Base-by-base conservation (phyloP, 1,284 basidiomycete genomes). In the Fomitopsis palustris region DNA sequence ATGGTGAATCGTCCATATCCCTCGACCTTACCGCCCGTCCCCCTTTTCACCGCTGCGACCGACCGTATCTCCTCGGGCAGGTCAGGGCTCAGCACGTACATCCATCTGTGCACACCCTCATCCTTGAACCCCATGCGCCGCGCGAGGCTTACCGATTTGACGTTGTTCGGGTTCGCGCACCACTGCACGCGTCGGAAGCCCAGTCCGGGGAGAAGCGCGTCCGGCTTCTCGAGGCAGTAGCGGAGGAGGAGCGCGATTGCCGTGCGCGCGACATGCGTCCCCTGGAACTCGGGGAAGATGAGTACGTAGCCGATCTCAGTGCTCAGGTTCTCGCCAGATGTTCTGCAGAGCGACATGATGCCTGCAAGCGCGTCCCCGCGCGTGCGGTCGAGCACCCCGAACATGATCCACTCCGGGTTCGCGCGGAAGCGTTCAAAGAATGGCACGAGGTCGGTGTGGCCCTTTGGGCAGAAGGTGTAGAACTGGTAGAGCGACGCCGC, bases 161-260 rank as follows among this genome's bases (percentile, higher is more conserved):
- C 60, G 65, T 92, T 92, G 19, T 69, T 53, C 4, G 72, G 64
- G 59, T 85, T 80, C 21, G 85, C 80, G 56, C 76, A 70, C 86
- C 88, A 92, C 47, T 81, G 78, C 9, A 88, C 82, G 17, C 86
- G 79, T 12, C 88, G 79, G 45, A 92, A 70, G 0, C 85, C 86
- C 1, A 90, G 73, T 0, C 82, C 83, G 2, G 63, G 65, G n/a
- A 60, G 59, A 10, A 72, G 72, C 5, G 73, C 72, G 3, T 67
- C 64, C 0, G 81, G 81, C 5, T 78, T 66, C 33, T 85, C 78
- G 29, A 90, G 75, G n/a, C 75, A 70, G 63, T 83, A 85, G 23
- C 77, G 78, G 53, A 90, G 69, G 23, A 91, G 70, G 12, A 90
- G 70, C 0, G 84, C 83, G 35, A 84, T 75, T 0, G 86, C 82